Base-by-base conservation (phyloP, 2,329 filamentous ascomycete species). In the Neophaeococcomyces aloes region DNA sequence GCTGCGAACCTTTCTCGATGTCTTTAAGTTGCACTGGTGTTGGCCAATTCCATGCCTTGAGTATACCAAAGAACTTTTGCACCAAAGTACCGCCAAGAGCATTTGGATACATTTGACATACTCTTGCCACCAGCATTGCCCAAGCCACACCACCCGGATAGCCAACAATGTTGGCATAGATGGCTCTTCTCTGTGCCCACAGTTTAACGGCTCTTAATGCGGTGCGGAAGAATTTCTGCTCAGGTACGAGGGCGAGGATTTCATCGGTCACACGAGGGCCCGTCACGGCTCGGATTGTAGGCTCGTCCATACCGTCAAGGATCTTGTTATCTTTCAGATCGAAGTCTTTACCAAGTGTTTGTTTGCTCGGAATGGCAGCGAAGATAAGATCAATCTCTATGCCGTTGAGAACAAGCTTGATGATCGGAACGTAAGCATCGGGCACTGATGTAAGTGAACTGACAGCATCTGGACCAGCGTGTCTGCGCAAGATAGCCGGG, bases 331-430 rank as follows among this genome's bases (percentile, higher is more conserved):
- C 87, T 48, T 82, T 83, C 42, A 96, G 69, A 43, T 81, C 78
- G 48, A 91, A 75, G 47, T 83, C 74, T 39, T 78, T 72, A 19
- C 84, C 79, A 51, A 94, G 74, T 53, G 86, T 75, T 54, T 78
- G 76, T 52, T 86, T 68, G 15, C 75, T 74, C 48, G 81, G 69
- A 53, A 93, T 76, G 44, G 84, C 75, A 52, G 84, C 83, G 64
- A 88, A 87, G 60, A 96, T 93, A 53, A 98, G 67, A 72, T 98
- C 91, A 60, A 98, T 93, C 61, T 86, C 91, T 60, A 98, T 93
- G 38, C 81, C 85, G 40, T 75, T 79, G 54, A 93, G 86, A 61
- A 94, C 86, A 57, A 96, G 85, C 62, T 95, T 96, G 69, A 98
- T 96, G 61, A 98, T 94, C 37, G 91, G 91, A 6, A 96, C 89